phyloP scores from a whole-genome alignment of 2,329 filamentous ascomycete genomes.

The Calonectria fujianensis region DNA sequence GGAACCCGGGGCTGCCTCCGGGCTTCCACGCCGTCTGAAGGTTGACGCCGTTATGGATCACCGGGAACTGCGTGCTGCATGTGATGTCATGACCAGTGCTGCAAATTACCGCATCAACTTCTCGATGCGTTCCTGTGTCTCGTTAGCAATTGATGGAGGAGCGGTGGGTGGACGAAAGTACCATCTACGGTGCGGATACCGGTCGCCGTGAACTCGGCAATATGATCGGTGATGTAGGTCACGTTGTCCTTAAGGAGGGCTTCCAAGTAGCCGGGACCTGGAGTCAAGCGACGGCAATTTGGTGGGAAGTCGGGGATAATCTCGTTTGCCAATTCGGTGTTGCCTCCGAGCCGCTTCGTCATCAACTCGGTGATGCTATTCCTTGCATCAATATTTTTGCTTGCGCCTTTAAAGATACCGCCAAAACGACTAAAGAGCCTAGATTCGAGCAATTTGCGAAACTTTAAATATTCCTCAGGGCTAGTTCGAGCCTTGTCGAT shows the following conservation, averaged over 20 bases:
- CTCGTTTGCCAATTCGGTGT: background rate
- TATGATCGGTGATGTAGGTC: conserved; percentile 25
- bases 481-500: conserved; percentile 29
- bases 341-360: conserved; percentile 18
- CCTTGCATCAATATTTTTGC: conserved; percentile 7
- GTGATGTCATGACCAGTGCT: conserved; percentile 23
- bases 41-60: conserved; percentile 3
- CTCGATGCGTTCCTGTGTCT: conserved; percentile 9
- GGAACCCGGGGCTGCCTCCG: conserved; percentile 22
- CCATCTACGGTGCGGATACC: conserved; percentile 30
- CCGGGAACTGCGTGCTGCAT: conserved; percentile 24
- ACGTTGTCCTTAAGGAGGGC: conserved; percentile 18
- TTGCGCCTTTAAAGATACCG: conserved; percentile 14
- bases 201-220: conserved; percentile 27
- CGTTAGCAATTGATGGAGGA: background rate
- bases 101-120: conserved; percentile 30
- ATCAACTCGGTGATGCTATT: conserved; percentile 17
- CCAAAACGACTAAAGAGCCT: conserved; percentile 28
- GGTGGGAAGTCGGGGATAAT: conserved; percentile 33
- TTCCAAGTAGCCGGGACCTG: conserved; percentile 28
- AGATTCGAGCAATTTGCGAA: conserved; percentile 24
- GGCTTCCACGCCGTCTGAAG: conserved; percentile 20
- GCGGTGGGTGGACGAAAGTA: background rate
- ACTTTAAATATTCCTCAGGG: conserved; percentile 26
- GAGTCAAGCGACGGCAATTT: conserved; percentile 29